Base-by-base conservation (phyloP, 1,284 basidiomycete species). In the Sanghuangporus sanghuang region DNA sequence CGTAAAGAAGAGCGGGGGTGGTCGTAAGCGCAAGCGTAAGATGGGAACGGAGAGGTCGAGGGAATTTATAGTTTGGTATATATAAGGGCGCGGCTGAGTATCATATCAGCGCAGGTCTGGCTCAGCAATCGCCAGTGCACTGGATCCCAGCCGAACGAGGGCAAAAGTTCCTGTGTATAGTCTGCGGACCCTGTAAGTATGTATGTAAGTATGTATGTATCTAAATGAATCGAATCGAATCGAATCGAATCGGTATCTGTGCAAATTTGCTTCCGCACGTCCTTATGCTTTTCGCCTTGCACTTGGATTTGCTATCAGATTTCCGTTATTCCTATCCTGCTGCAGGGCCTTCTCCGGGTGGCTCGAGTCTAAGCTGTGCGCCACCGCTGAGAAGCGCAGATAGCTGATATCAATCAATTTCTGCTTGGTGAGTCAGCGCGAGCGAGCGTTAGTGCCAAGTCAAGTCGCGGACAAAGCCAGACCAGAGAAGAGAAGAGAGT, bases 11-110 rank as follows among this genome's bases (percentile, higher is more conserved):
- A 18, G 56, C 35, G 56, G 44, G 56, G 56, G 56, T 38, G 56
- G 56, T 42, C 39, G 39, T 57, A 44, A 57, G 53, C 53, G 53
- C 14, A n/a, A 38, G 53, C 53, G 53, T 54, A 54, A 54, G 53
- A 54, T 54, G 53, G 53, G 53, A 54, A 54, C 50, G 14, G 35
- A 35, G 6, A 27, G 53, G 8, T 18, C 32, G 53, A 38, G 53
- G 21, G 18, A 27, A 52, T 52, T 52, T 52, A 52, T 52, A 52
- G 23, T 23, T 52, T 11, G 16, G 44, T 46, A n/a, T 46, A n/a
- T 46, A 46, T 46, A 46, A 46, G 44, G 16, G 44, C 7, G 16
- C 44, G 44, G 44, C 16, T n/a, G 44, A n/a, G 44, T 46, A 46
- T 46, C 9, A n/a, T 46, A 46, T 46, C 9, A n/a, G 40, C 6